phyloP scores from a whole-genome alignment of 2,329 filamentous ascomycete species.

The Orbilia brochopaga region DNA sequence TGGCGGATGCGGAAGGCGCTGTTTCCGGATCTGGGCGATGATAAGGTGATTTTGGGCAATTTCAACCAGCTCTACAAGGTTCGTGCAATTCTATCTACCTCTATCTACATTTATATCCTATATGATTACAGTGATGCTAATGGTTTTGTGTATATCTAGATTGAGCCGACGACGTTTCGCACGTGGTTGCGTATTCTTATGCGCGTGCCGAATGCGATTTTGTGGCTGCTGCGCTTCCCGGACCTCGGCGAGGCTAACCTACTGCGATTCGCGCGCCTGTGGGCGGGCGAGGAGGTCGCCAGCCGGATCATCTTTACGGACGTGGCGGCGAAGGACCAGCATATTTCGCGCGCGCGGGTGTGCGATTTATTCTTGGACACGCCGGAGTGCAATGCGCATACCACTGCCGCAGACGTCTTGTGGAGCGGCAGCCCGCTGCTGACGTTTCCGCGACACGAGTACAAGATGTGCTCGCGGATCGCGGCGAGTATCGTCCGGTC shows the following conservation, averaged over 20 bases:
- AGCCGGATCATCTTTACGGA: constrained; percentile 91
- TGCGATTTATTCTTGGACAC: constrained; percentile 97
- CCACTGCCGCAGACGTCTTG: constrained; percentile 91
- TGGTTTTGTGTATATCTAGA: constrained; percentile 63
- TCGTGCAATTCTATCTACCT: constrained; percentile 55
- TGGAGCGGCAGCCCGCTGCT: constrained; percentile 95
- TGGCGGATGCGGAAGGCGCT: constrained; percentile 94
- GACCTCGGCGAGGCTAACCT: constrained; percentile 89
- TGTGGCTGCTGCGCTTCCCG: constrained; percentile 97
- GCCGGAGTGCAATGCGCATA: constrained; percentile 97
- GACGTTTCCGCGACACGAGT: constrained; percentile 86
- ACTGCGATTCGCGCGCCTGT: constrained; percentile 75
- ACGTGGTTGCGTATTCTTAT: constrained; percentile 92
- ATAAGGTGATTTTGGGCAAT: constrained; percentile 90
- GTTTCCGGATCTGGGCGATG: constrained; percentile 80
- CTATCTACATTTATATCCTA: constrained; percentile 16
- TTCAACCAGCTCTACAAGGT: constrained; percentile 99
- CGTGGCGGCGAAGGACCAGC: constrained; percentile 90
- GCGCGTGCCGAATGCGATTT: constrained; percentile 80
- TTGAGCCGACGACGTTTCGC: constrained; percentile 94
- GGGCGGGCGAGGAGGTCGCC: constrained; percentile 85
- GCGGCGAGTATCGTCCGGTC: constrained; percentile 92
- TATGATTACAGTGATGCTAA: too few species aligned
- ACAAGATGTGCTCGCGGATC: constrained; percentile 99
- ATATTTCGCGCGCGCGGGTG: constrained; percentile 88